Conservation (phyloP, 495 filamentous ascomycete species). For the Penicillium pancosmium region DNA sequence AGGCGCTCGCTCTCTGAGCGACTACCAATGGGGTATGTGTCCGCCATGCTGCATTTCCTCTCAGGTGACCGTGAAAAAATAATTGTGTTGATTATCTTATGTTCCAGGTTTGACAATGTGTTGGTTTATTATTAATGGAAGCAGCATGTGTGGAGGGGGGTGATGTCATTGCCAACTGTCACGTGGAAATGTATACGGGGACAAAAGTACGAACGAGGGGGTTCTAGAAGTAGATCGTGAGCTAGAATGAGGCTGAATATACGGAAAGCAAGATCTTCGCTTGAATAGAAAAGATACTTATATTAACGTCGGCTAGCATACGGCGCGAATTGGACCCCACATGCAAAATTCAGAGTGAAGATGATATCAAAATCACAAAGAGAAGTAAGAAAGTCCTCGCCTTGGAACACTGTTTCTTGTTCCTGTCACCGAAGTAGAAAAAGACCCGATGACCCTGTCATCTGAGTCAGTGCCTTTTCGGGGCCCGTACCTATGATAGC, state of each 20-base stretch:
- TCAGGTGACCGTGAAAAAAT: too few relatives aligned
- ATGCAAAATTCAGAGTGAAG: not conserved
- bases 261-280: not conserved
- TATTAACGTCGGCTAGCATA: not conserved
- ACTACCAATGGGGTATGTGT: slow-evolving; percentile 42
- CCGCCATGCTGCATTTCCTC: slow-evolving; percentile 12
- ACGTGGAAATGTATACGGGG: not conserved
- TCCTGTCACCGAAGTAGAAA: not conserved
- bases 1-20: slow-evolving; percentile 60
- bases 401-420: not conserved
- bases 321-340: not conserved
- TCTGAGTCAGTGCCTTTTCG: not conserved
- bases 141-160: not conserved
- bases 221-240: not conserved
- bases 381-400: not conserved
- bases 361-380: not conserved
- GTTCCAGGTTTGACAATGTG: not conserved
- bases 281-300: not conserved
- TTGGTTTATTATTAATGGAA: slow-evolving; percentile 3
- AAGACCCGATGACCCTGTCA: not conserved
- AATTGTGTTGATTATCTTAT: not conserved
- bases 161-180: slow-evolving; percentile 17
- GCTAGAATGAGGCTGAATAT: not conserved
- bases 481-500: not conserved
- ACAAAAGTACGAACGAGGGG: slow-evolving; percentile 1